Base-by-base conservation (phyloP, 179 eudicot genomes). In the Beta corolliflora region DNA sequence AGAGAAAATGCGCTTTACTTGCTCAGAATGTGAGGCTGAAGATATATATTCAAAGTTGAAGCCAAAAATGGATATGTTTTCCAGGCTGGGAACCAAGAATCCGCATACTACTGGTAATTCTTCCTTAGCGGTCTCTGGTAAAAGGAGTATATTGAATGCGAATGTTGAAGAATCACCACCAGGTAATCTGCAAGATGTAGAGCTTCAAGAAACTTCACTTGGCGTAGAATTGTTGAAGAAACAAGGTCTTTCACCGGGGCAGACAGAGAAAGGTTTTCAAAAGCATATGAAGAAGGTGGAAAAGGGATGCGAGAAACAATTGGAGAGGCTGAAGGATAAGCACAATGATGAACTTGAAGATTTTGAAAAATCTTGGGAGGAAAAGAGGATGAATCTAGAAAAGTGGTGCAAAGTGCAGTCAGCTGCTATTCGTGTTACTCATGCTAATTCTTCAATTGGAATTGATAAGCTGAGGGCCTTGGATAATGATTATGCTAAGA, bases 11-110 rank as follows among this genome's bases (percentile, higher is more conserved):
- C 71, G 87, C 48, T 90, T 90, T 60, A 79, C 77, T 79, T 92
- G 93, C 83, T 77, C 56, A 36, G 91, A 86, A 81, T 83, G 83
- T 68, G 91, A 90, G 72, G 92, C 87, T 45, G 84, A 83, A 55
- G 76, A 48, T 60, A 81, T 86, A 46, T 88, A 85, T 85, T 78
- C 73, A 7, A 91, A 84, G 85, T 65, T 88, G 83, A 83, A 85
- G 68, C 71, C 71, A 31, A 71, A 84, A 73, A 88, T 85, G 89
- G 83, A 83, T 83, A 79, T 36, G 54, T 88, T 89, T 85, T 65
- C 41, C 18, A 76, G 71, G 52, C 44, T 80, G 46, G 84, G 82
- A 79, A 85, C 60, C 23, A 83, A 82, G 73, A 81, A n/a, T 56
- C 13, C 73, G 25, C 77, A 82, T 77, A 23, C 83, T 58, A 60